These are phyloP conservation scores for Phoma herbarum DNA, from an alignment of 2,329 filamentous ascomycete species.

Conservation along the genomic window DNA sequence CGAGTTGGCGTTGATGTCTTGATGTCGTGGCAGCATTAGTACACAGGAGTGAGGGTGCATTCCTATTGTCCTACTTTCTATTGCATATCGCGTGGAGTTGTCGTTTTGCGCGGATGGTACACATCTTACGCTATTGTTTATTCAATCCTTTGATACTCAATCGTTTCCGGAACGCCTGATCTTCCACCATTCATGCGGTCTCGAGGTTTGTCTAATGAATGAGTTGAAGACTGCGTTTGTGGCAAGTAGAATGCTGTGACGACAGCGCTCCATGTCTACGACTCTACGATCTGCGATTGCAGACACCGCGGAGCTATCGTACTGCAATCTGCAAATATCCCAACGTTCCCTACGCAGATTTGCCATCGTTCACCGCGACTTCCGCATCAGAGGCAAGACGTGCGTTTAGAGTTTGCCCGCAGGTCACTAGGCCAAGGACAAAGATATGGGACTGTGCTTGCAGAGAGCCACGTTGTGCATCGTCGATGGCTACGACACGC, in stretches of 20 bases:
- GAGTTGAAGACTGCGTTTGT: neutral
- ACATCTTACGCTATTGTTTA: slow-evolving; percentile 5
- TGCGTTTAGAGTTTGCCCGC: neutral
- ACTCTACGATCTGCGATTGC: too few species aligned
- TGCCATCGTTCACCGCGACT: neutral
- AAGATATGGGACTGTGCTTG: neutral
- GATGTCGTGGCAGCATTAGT: slow-evolving; percentile 3
- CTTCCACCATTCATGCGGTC: neutral
- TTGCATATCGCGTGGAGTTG: slow-evolving; percentile 15
- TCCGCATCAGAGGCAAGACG: neutral
- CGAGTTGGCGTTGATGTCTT: slow-evolving; percentile 3
- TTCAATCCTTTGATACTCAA: neutral
- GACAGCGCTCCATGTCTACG: too few species aligned
- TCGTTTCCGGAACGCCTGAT: neutral
- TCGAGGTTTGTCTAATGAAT: neutral
- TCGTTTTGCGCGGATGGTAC: neutral
- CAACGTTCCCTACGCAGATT: too few species aligned
- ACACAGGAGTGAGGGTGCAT: slow-evolving; percentile 1
- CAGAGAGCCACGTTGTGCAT: neutral
- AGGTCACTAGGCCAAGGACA: neutral
- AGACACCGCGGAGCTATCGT: too few species aligned
- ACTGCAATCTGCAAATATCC: too few species aligned
- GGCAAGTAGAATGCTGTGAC: too few species aligned
- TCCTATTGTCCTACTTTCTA: neutral
- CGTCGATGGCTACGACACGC: neutral